Evolutionary conservation across 179 eudicot species (phyloP).

Genomic region (Silene coronaria): DNA sequence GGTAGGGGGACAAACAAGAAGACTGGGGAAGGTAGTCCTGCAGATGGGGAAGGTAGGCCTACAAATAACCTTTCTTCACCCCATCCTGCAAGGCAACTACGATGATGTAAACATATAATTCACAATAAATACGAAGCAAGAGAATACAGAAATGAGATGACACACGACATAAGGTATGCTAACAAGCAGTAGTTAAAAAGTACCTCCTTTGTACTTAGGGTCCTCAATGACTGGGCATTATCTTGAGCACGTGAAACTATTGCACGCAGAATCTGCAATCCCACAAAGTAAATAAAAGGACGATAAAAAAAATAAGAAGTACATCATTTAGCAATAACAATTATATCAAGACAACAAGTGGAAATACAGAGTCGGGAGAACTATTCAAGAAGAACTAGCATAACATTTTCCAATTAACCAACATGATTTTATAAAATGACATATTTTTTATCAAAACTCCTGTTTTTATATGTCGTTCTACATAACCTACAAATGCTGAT

Average conservation of each 20-base stretch:
- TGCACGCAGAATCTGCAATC: slow-evolving; percentile 65
- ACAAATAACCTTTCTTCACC: not conserved
- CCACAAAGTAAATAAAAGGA: slow-evolving; percentile 7
- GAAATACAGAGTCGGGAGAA: not conserved
- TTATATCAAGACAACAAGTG: not conserved
- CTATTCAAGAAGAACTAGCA: not conserved
- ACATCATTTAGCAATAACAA: not conserved
- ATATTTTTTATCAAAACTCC: not conserved
- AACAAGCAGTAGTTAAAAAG: not conserved
- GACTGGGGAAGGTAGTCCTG: no score
- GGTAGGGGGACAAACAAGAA: not conserved
- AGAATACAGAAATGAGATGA: not conserved
- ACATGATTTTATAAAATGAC: not conserved
- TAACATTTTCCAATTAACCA: not conserved
- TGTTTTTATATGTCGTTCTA: not conserved
- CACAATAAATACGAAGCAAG: not conserved
- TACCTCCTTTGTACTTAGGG: slow-evolving; percentile 93
- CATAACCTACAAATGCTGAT: not conserved
- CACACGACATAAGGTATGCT: not conserved
- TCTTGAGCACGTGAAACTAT: slow-evolving; percentile 73
- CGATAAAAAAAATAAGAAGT: not conserved
- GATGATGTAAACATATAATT: not conserved
- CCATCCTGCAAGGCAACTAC: not conserved
- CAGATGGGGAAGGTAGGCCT: not conserved
- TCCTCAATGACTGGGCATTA: slow-evolving; percentile 53